These are phyloP conservation scores for Heliamphora exappendiculata DNA, from an alignment of 148 eudicot species.

Conservation along the genomic window DNA sequence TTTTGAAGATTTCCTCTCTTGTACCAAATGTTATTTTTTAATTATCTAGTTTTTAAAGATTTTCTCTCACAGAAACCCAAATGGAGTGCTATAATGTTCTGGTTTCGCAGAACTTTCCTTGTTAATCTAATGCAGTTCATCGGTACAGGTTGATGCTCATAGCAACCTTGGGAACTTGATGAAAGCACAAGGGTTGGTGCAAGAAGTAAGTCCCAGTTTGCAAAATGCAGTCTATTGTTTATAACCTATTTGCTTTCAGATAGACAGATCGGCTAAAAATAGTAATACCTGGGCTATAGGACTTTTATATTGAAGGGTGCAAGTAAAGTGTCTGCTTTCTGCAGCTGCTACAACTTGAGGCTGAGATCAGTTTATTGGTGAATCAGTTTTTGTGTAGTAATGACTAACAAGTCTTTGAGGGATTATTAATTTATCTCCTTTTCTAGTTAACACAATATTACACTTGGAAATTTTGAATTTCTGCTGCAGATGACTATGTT, in stretches of 20 bases:
- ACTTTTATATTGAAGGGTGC: background rate
- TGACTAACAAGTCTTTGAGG: background rate
- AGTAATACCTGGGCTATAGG: background rate
- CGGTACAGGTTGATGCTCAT: slow-evolving; percentile 75
- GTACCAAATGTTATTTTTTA: too few relatives aligned
- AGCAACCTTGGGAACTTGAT: slow-evolving; percentile 83
- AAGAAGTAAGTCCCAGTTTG: slow-evolving; percentile 47
- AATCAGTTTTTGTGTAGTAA: too few relatives aligned
- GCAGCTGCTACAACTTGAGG: background rate
- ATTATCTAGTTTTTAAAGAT: too few relatives aligned
- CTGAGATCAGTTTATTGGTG: background rate
- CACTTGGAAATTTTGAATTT: too few relatives aligned
- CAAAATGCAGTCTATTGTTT: background rate
- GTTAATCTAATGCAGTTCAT: background rate
- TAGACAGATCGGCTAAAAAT: background rate
- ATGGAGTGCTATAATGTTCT: background rate
- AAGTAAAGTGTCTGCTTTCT: background rate
- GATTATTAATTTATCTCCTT: background rate
- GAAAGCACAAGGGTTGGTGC: slow-evolving; percentile 81
- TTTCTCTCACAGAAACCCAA: too few relatives aligned
- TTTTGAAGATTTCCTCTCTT: background rate
- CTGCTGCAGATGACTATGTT: too few relatives aligned
- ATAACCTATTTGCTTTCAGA: background rate
- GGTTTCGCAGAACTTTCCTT: background rate
- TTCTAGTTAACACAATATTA: too few relatives aligned